Evolutionary conservation across 1,284 basidiomycete genomes (phyloP).

Genomic region (Microbotryomycetes sp.): DNA sequence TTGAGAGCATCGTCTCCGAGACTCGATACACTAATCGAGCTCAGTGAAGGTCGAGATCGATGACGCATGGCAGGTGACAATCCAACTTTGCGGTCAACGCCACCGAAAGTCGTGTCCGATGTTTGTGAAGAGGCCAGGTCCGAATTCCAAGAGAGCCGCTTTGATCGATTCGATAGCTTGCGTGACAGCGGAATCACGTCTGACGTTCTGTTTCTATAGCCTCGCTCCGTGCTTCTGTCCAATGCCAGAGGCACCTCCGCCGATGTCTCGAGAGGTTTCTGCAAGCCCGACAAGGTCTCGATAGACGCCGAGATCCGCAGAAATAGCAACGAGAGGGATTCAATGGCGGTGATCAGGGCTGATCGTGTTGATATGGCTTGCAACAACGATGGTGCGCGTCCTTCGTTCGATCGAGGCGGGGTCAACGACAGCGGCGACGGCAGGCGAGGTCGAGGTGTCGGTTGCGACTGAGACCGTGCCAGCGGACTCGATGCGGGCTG

Average conservation of each 20-base stretch:
- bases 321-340: background rate
- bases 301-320: conserved; percentile 2
- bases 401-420: background rate
- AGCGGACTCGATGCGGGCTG: background rate
- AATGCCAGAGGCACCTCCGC: conserved; percentile 15
- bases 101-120: conserved; percentile 19
- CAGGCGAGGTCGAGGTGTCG: background rate
- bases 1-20: background rate
- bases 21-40: conserved; percentile 3
- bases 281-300: background rate
- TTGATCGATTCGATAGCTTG: background rate
- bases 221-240: background rate
- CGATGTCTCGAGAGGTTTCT: background rate
- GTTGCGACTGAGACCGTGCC: background rate
- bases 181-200: background rate
- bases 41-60: conserved; percentile 10
- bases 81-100: conserved; percentile 16
- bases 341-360: background rate
- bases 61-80: background rate
- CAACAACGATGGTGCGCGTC: background rate
- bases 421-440: background rate
- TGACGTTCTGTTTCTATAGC: conserved; percentile 6
- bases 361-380: conserved; percentile 1
- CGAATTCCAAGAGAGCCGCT: background rate
- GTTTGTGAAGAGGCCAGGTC: conserved; percentile 5